phyloP scores from a whole-genome alignment of 305 asterid species.

The Ilex paraguariensis region DNA sequence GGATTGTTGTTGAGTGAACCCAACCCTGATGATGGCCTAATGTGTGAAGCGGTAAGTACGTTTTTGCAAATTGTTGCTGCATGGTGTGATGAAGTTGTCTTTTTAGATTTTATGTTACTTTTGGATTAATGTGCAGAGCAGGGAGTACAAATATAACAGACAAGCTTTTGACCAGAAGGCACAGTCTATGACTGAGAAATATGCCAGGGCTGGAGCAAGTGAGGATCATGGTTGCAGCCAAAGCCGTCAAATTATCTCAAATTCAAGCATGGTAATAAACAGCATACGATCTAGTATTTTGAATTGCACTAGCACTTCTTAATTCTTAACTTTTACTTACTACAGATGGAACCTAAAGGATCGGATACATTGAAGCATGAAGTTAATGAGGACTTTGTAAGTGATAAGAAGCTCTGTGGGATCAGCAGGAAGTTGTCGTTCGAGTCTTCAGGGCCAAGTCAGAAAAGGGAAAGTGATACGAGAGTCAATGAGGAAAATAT shows the following conservation, averaged over 20 bases:
- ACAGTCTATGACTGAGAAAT: slow-evolving; percentile 72
- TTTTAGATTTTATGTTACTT: slow-evolving; percentile 10
- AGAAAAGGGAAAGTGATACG: slow-evolving; percentile 19
- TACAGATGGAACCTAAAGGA: slow-evolving; percentile 39
- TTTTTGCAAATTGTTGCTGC: slow-evolving; percentile 2
- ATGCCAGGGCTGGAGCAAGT: slow-evolving; percentile 43
- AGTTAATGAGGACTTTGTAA: slow-evolving; percentile 14
- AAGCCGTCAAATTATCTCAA: slow-evolving; percentile 22
- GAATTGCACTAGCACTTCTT: background rate
- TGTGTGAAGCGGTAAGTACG: slow-evolving; percentile 79
- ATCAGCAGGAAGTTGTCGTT: slow-evolving; percentile 48
- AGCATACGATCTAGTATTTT: slow-evolving; percentile 11
- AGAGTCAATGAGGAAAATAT: slow-evolving; percentile 16
- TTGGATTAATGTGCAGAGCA: slow-evolving; percentile 49
- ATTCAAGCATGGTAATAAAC: slow-evolving; percentile 33
- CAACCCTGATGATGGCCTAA: slow-evolving; percentile 89
- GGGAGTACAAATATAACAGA: slow-evolving; percentile 76
- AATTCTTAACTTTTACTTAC: slow-evolving; percentile 12
- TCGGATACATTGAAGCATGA: slow-evolving; percentile 21
- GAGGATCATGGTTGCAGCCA: slow-evolving; percentile 24
- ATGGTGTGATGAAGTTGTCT: slow-evolving; percentile 7
- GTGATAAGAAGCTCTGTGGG: slow-evolving; percentile 26
- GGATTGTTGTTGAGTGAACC: slow-evolving; percentile 75
- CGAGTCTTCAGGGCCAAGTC: slow-evolving; percentile 32
- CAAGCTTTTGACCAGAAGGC: slow-evolving; percentile 77